Conservation (phyloP, 1,284 basidiomycete genomes). For the Naganishia liquefaciens region DNA sequence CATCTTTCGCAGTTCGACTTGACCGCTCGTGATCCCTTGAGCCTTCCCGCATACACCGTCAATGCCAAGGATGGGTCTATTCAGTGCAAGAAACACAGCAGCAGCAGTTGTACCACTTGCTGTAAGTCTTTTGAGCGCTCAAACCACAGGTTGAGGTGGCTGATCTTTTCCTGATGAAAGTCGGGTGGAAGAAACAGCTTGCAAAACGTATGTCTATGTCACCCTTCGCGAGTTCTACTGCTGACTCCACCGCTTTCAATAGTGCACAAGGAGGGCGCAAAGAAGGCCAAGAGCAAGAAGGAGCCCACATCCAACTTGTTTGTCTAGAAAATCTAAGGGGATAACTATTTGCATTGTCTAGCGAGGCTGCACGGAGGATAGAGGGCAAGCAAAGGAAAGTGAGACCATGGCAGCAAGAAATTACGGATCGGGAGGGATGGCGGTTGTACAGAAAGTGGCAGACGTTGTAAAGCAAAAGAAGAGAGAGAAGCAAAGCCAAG, state of each 20-base stretch:
- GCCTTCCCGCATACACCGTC: conserved; percentile 49
- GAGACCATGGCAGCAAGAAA: neutral
- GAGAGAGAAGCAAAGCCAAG: neutral
- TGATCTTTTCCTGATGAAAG: conserved; percentile 33
- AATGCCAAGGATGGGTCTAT: conserved; percentile 51
- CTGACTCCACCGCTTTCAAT: neutral
- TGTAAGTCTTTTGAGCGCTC: conserved; percentile 40
- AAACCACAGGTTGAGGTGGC: neutral
- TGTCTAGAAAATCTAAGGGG: conserved; percentile 25
- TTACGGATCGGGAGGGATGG: neutral
- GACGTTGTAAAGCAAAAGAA: conserved; percentile 1
- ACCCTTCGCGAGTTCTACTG: too few relatives aligned
- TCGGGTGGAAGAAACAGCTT: conserved; percentile 55
- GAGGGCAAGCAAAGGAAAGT: neutral
- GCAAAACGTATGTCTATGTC: conserved; percentile 44
- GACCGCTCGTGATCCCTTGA: conserved; percentile 46
- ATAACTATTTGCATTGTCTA: neutral
- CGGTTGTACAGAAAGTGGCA: neutral
- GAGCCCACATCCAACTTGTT: conserved; percentile 44
- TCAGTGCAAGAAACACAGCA: conserved; percentile 53
- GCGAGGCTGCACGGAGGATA: neutral
- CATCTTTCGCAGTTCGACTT: conserved; percentile 43
- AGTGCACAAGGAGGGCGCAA: conserved; percentile 37
- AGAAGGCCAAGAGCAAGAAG: conserved; percentile 46
- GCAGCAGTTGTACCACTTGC: conserved; percentile 52